Conservation (phyloP, 352 stramenopile genomes). For the Bremia lactucae region DNA sequence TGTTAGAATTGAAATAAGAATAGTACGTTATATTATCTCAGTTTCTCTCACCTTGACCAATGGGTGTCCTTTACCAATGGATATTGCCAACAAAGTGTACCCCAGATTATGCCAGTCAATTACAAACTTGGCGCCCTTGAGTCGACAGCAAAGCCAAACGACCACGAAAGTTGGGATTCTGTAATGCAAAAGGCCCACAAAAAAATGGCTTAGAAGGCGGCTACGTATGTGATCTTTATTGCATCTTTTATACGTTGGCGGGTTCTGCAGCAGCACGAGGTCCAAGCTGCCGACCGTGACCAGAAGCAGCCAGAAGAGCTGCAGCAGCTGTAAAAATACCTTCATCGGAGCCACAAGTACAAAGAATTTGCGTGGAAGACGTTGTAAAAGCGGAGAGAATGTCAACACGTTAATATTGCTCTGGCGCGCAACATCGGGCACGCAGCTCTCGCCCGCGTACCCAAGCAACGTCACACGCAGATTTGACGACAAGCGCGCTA, state of each 20-base stretch:
- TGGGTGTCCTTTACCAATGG: slow-evolving; percentile 38
- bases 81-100: slow-evolving; percentile 93
- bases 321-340: slow-evolving; percentile 60
- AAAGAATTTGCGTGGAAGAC: slow-evolving; percentile 35
- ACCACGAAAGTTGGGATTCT: slow-evolving; percentile 93
- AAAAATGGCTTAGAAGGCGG: no score
- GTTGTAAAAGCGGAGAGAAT: slow-evolving; percentile 57
- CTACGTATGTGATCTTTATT: no score
- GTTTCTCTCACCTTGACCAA: slow-evolving; percentile 52
- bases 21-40: not conserved
- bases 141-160: slow-evolving; percentile 32
- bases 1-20: not conserved
- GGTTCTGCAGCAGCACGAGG: slow-evolving; percentile 97
- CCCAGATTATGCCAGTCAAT: slow-evolving; percentile 99
- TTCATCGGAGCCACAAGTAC: slow-evolving; percentile 44
- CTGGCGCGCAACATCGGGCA: slow-evolving; percentile 54
- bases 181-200: slow-evolving; percentile 3
- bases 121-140: slow-evolving; percentile 87
- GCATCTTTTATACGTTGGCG: slow-evolving; percentile 89
- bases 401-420: slow-evolving; percentile 65
- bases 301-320: slow-evolving; percentile 30
- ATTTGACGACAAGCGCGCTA: slow-evolving; percentile 66
- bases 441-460: slow-evolving; percentile 86
- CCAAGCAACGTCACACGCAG: slow-evolving; percentile 87
- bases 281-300: slow-evolving; percentile 55